Evolutionary conservation across 2,329 filamentous ascomycete species (phyloP).

Genomic region (Fusarium multiceps): DNA sequence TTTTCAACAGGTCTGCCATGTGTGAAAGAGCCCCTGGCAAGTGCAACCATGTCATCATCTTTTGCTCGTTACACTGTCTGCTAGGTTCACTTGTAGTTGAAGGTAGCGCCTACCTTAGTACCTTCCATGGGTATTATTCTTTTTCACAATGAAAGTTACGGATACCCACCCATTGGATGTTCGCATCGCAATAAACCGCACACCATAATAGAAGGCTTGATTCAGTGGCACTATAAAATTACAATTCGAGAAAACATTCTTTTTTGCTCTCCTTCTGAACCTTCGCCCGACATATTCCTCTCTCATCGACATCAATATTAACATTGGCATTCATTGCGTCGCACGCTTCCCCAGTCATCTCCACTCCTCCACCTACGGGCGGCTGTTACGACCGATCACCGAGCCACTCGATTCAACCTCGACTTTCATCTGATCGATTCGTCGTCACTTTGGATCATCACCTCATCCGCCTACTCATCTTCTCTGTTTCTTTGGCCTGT

Average conservation of each 20-base stretch:
- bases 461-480: background rate
- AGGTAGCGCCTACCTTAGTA: background rate
- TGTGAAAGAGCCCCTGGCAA: constrained; percentile 4
- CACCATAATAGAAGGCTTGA: background rate
- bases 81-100: constrained; percentile 5
- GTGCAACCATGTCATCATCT: constrained; percentile 35
- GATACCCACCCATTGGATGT: background rate
- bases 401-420: constrained; percentile 15
- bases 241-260: background rate
- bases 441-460: background rate
- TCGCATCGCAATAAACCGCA: background rate
- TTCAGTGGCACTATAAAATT: background rate
- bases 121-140: background rate
- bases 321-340: background rate
- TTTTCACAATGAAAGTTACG: background rate
- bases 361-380: constrained; percentile 38
- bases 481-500: background rate
- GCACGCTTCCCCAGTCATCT: constrained; percentile 28
- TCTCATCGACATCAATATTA: background rate
- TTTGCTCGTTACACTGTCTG: constrained; percentile 13
- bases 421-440: constrained; percentile 21
- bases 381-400: constrained; percentile 9
- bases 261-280: background rate
- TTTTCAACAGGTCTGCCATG: background rate
- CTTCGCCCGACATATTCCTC: background rate